Evolutionary conservation across 177 flowering plant genomes (phyloP), one percentile per base, ranked within the genome.

Genomic region (Vitis hybrid): DNA sequence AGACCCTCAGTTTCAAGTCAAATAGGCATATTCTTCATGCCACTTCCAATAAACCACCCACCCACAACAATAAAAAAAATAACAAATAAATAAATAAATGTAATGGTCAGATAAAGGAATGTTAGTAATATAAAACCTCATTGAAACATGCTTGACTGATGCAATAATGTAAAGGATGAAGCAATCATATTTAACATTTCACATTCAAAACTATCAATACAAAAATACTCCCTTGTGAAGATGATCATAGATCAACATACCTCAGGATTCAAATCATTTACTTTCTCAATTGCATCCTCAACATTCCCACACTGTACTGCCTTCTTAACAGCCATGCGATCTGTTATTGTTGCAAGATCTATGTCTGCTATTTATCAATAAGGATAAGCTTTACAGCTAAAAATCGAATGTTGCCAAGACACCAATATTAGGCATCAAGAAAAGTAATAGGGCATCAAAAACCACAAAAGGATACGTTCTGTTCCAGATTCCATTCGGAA

Each of bases 271-370:
- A 95, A 83, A 77, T 93, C 96, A 76, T 93, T 95, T 10, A 91
- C 99, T 86, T 87, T 95, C 76, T 92, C 97, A 69, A 93, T 90
- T 5, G 98, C 99, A 82, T 93, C 98, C 85, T 93, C 97, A 58
- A 95, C 89, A 81, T 94, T 88, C 45, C 99, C 99, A 80, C 84
- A 74, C 65, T 91, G 95, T 22, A 94, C 94, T 19, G 99, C 97
- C 80, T 87, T 93, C 78, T 93, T 91, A 1, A 92, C 95, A 22
- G 94, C 92, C 98, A 91, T 90, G 7, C 99, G 93, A 67, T 93
- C 99, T 3, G 90, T 84, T 50, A 91, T 93, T 20, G 98, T 91
- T 20, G 90, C 88, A 49, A 93, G 94, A 84, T 93, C 98, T 69
- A 95, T 89, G 49, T 88, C 95, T 76, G 97, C 99, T 92, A 67